Base-by-base conservation (phyloP, 192 early-diverging fungal genomes). In the Coemansia sp. region DNA sequence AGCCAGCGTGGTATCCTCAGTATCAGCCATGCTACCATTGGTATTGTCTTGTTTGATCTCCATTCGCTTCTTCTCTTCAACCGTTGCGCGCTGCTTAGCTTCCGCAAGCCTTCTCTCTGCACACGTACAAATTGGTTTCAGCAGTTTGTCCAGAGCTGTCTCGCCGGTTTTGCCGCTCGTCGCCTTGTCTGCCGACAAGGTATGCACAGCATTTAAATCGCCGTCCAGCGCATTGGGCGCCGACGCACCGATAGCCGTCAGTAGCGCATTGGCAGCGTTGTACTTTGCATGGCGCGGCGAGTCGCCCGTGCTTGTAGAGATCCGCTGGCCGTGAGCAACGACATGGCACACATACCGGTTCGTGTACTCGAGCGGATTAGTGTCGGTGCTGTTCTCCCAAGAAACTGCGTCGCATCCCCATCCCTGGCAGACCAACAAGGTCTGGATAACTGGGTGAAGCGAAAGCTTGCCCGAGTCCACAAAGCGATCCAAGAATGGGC, bases 401-500 rank as follows among this genome's bases (percentile, higher is more conserved):
- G 71, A 51, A 35, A 82, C 25, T 47, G 53, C 11, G 41, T 55
- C 25, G 19, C 80, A 82, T 6, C 80, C 80, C 80, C 80, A 82
- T 7, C 65, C 68, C 58, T 82, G 80, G 66, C 74, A 71, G 31
- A 82, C 58, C 52, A 82, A 52, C 41, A 71, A 51, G 50, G 59
- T 67, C 50, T 77, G 74, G 26, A 82, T 77, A 5, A 82, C 71
- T 12, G 80, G 71, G 31, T 82, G 68, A 29, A 74, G 59, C 39
- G 80, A 73, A 5, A 82, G 68, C 62, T 71, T 64, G 31, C 80
- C 75, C 11, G 71, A 67, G 60, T 77, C 80, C 10, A 84, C 77
- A 71, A 80, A 81, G 39, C 72, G 70, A 54, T 69, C 72, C 59
- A 80, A 61, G 66, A 77, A 75, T 16, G 82, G 82, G 6, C 64